Percentiles rank a stretch among this genome's conserved stretches.
These are phyloP conservation scores for Lizanozyma gosingica DNA, from an alignment of 1,139 yeast species.

Conservation along the genomic window DNA sequence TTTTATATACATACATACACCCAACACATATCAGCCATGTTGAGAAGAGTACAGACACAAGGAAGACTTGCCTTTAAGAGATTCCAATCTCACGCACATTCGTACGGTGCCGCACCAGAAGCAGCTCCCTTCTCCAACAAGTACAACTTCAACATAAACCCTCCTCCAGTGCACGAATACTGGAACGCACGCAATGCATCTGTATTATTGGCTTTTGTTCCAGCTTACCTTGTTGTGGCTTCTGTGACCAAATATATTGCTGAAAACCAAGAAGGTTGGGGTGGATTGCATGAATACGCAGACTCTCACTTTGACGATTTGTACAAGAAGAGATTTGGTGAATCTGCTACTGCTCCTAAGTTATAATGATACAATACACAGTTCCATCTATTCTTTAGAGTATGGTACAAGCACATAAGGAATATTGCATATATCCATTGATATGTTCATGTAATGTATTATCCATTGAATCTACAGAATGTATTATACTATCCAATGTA, in stretches of 20 bases:
- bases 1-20: too few species aligned
- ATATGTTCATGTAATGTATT: too few species aligned
- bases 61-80: conserved; percentile 10
- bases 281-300: conserved; percentile 27
- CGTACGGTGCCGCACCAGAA: conserved; percentile 10
- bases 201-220: conserved; percentile 30
- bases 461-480: too few species aligned
- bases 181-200: conserved; percentile 34
- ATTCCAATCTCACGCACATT: conserved; percentile 24
- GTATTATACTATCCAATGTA: too few species aligned
- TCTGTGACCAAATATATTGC: conserved; percentile 27
- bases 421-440: too few species aligned
- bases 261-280: conserved; percentile 20
- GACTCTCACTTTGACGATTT: conserved; percentile 20
- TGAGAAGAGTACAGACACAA: conserved; percentile 11
- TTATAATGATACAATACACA: too few species aligned
- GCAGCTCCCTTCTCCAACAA: conserved; percentile 32
- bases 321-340: conserved; percentile 34
- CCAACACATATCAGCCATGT: too few species aligned
- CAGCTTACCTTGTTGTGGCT: conserved; percentile 27
- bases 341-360: too few species aligned
- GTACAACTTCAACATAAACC: conserved; percentile 33
- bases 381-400: too few species aligned
- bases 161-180: conserved; percentile 42
- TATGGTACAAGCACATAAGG: too few species aligned